A percentile compares a stretch with the other conserved stretches of the same genome.
These are phyloP conservation scores for Cryptosporidium baileyi DNA, from an alignment of 169 alveolate genomes.

Conservation along the genomic window DNA sequence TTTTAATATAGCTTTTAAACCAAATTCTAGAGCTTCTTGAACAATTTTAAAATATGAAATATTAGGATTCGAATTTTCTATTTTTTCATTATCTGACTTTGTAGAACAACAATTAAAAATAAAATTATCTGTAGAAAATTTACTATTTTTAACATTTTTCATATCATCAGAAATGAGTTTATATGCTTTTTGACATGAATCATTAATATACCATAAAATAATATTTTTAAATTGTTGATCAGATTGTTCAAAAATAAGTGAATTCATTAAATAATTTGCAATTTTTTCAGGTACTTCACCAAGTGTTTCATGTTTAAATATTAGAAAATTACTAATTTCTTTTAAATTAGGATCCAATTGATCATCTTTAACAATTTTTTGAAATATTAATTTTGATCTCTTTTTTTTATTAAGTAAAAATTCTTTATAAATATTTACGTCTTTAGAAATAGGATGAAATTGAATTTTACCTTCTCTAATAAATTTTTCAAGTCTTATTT, in stretches of 20 bases:
- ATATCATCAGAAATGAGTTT: neutral
- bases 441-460: neutral
- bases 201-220: neutral
- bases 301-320: slow-evolving; percentile 17
- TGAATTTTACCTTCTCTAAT: slow-evolving; percentile 1
- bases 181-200: slow-evolving; percentile 25
- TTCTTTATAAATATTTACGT: neutral
- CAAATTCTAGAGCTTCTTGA: slow-evolving; percentile 35
- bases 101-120: neutral
- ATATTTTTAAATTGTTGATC: slow-evolving; percentile 43
- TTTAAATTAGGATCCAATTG: neutral
- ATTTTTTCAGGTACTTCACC: slow-evolving; percentile 1
- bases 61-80: neutral
- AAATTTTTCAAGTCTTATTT: neutral
- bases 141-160: neutral
- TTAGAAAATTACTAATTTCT: slow-evolving; percentile 11
- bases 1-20: neutral
- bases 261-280: neutral
- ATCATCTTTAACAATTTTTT: slow-evolving; percentile 14
- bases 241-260: neutral
- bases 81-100: neutral
- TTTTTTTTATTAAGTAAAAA: neutral
- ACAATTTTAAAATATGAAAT: neutral
- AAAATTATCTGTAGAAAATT: neutral
- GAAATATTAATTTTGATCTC: neutral